Percentiles rank a stretch among this genome's conserved stretches.
These are phyloP conservation scores for Fusarium torreyae DNA, from an alignment of 2,329 filamentous ascomycete species.

Conservation along the genomic window DNA sequence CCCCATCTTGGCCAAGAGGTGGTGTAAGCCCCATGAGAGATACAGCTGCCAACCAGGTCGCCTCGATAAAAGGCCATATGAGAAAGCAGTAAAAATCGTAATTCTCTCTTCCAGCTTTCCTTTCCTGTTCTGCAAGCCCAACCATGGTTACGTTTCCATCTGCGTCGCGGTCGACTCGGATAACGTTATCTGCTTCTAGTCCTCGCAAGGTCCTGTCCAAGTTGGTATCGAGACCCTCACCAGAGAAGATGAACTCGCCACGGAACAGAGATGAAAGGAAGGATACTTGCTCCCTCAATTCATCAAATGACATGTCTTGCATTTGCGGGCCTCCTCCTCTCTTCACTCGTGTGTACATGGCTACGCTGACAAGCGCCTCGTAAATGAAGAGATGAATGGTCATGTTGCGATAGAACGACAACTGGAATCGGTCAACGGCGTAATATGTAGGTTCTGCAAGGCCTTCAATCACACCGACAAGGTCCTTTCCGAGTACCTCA, in stretches of 20 bases:
- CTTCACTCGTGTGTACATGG: constrained; percentile 93
- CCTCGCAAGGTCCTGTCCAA: constrained; percentile 83
- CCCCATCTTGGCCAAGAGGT: constrained; percentile 70
- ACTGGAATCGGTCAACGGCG: constrained; percentile 94
- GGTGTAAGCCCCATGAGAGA: constrained; percentile 89
- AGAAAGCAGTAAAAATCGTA: constrained; percentile 99
- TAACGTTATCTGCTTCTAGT: constrained; percentile 83
- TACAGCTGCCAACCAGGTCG: constrained; percentile 91
- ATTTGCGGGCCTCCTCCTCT: constrained; percentile 86
- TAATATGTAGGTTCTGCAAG: constrained; percentile 94
- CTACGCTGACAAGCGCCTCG: constrained; percentile 89
- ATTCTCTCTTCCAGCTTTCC: constrained; percentile 87
- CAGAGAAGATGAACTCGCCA: constrained; percentile 96
- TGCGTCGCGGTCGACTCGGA: constrained; percentile 74
- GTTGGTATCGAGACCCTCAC: constrained; percentile 85
- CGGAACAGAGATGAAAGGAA: constrained; percentile 96
- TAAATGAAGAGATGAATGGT: constrained; percentile 98
- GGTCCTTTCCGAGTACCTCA: constrained; percentile 89
- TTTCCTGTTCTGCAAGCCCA: constrained; percentile 82
- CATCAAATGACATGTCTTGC: constrained; percentile 82
- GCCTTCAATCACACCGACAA: constrained; percentile 85
- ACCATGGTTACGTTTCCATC: constrained; percentile 73
- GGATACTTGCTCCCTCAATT: constrained; percentile 82
- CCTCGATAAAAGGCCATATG: constrained; percentile 98
- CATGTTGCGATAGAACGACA: constrained; percentile 99